A percentile compares a stretch with the other conserved stretches of the same genome.
phyloP scores from a whole-genome alignment of 106 monocot genomes.

The Agapanthus africanus region DNA sequence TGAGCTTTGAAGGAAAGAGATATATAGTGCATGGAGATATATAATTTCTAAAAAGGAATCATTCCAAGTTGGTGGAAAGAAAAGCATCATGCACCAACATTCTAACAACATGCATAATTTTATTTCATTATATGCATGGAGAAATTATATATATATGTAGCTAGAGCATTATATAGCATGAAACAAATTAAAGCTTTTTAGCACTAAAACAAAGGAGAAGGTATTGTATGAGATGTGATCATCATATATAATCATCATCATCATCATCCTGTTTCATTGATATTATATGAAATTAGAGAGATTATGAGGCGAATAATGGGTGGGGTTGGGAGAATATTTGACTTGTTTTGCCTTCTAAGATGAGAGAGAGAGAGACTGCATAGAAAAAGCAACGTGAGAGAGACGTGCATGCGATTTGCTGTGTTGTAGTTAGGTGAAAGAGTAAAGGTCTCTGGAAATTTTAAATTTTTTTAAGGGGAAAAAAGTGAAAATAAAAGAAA shows the following conservation, averaged over 20 bases:
- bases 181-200: not conserved
- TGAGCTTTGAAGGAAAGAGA: constrained; percentile 9
- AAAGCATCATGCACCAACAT: constrained; percentile 8
- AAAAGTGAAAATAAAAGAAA: not conserved
- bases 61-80: constrained; percentile 17
- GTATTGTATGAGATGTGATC: not conserved
- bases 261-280: not conserved
- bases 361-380: not conserved
- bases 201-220: not conserved
- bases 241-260: constrained; percentile 3
- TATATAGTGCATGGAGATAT: constrained; percentile 7
- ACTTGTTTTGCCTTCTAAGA: constrained; percentile 2
- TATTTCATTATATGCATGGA: constrained; percentile 1
- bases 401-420: constrained; percentile 38
- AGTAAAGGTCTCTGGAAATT: not conserved
- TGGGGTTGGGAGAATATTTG: not conserved
- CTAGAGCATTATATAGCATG: not conserved
- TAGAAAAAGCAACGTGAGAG: constrained; percentile 10
- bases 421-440: constrained; percentile 5
- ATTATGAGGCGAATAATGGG: not conserved
- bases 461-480: not conserved
- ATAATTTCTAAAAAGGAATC: constrained; percentile 4
- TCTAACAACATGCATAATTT: constrained; percentile 7
- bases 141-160: not conserved
- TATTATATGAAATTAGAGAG: not conserved